Evolutionary conservation across 2,329 filamentous ascomycete species (phyloP).

Genomic region (Allantophomopsis lycopodina): DNA sequence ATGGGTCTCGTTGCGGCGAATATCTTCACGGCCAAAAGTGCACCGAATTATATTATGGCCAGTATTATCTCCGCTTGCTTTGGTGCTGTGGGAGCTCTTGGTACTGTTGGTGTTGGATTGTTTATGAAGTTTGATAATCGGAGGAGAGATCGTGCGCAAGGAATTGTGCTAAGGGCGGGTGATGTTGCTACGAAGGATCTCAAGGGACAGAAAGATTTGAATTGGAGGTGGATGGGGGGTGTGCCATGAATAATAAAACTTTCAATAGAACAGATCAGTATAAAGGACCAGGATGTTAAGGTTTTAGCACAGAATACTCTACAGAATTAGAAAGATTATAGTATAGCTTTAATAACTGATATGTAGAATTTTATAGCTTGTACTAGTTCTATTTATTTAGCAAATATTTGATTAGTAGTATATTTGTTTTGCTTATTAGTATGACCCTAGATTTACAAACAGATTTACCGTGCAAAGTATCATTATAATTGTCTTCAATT

Average conservation of each 20-base stretch:
- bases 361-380: too few species aligned
- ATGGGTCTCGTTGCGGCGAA: conserved; percentile 62
- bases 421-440: too few species aligned
- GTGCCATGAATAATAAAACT: neutral
- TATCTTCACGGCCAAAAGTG: conserved; percentile 49
- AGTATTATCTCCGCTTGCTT: conserved; percentile 50
- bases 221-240: conserved; percentile 9
- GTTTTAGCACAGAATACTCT: too few species aligned
- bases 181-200: conserved; percentile 6
- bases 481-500: too few species aligned
- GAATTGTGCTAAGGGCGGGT: conserved; percentile 3
- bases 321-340: too few species aligned
- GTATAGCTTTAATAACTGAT: too few species aligned
- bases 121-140: conserved; percentile 56
- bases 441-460: too few species aligned
- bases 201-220: conserved; percentile 2
- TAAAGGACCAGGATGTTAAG: too few species aligned
- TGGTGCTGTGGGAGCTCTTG: conserved; percentile 41
- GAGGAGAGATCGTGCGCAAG: conserved; percentile 34
- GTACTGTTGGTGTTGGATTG: conserved; percentile 39
- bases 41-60: conserved; percentile 53
- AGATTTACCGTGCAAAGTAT: too few species aligned
- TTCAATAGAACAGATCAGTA: too few species aligned
- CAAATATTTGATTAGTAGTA: too few species aligned
- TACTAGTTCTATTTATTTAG: too few species aligned